Percentiles rank a stretch among this genome's conserved stretches.
Evolutionary conservation across 225 moss, liverwort and hornwort species (phyloP).

Genomic region (Sphagnum contortum): DNA sequence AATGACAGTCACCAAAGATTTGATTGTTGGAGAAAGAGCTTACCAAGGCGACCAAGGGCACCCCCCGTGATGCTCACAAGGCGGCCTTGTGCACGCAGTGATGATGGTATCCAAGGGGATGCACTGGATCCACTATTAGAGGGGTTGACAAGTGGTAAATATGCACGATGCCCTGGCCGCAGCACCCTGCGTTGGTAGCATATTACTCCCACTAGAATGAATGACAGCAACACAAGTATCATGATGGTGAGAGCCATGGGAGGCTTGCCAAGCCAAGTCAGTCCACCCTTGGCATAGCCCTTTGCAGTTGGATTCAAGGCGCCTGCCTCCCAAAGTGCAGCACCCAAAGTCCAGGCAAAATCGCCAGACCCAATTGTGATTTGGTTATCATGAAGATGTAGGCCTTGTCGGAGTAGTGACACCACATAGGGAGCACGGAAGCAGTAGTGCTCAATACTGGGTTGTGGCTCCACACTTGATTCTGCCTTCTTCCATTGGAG

Average conservation of each 20-base stretch:
- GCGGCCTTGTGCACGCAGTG: constrained; percentile 34
- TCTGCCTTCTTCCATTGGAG: constrained; percentile 73
- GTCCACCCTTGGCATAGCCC: constrained; percentile 20
- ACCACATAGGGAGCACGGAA: constrained; percentile 91
- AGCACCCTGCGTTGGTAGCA: constrained; percentile 39
- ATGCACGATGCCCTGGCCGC: constrained; percentile 48
- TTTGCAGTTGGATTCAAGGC: constrained; percentile 56
- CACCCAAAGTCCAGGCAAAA: constrained; percentile 97
- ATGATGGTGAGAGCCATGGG: constrained; percentile 17
- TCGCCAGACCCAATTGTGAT: constrained; percentile 80
- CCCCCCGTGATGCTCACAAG: constrained; percentile 24
- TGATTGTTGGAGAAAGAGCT: too few relatives aligned
- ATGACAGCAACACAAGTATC: constrained; percentile 35
- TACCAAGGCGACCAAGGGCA: constrained; percentile 20
- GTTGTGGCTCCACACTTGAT: constrained; percentile 66
- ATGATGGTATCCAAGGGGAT: constrained; percentile 26
- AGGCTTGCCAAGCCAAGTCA: constrained; percentile 22
- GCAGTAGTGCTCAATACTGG: constrained; percentile 94
- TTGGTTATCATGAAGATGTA: constrained; percentile 83
- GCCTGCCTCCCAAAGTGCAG: constrained; percentile 93
- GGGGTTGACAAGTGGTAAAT: constrained; percentile 58
- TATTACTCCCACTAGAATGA: constrained; percentile 43
- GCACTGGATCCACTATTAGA: constrained; percentile 22
- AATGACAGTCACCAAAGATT: too few relatives aligned
- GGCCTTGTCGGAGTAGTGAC: constrained; percentile 71